Conservation (phyloP, 768 basidiomycete genomes). For the Obba rivulosa region DNA sequence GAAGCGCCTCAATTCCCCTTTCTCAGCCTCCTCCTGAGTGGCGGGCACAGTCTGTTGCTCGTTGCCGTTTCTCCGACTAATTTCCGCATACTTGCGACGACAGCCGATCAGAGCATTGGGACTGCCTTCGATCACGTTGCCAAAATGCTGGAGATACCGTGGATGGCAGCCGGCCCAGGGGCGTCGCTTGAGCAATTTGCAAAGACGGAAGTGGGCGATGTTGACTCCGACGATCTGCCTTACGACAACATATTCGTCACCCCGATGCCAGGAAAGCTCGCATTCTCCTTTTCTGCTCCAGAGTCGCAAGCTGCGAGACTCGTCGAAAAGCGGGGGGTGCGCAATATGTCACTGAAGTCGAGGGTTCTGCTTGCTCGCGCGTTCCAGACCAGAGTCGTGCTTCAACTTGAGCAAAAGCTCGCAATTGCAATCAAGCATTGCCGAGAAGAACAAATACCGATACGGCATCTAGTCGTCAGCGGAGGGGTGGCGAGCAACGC, state of each 20-base stretch:
- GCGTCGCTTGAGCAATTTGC: slow-evolving; percentile 78
- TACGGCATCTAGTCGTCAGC: slow-evolving; percentile 70
- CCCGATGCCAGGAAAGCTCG: slow-evolving; percentile 47
- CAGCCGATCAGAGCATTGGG: slow-evolving; percentile 71
- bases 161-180: slow-evolving; percentile 62
- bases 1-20: slow-evolving; percentile 69
- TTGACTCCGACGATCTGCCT: slow-evolving; percentile 30
- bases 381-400: slow-evolving; percentile 70
- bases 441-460: slow-evolving; percentile 31
- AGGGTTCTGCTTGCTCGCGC: slow-evolving; percentile 53
- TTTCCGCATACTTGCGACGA: slow-evolving; percentile 71
- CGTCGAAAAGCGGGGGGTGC: slow-evolving; percentile 36
- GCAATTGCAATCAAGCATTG: slow-evolving; percentile 46
- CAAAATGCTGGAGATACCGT: slow-evolving; percentile 59
- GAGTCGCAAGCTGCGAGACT: slow-evolving; percentile 64
- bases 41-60: slow-evolving; percentile 90
- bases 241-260: no score
- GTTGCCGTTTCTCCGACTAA: slow-evolving; percentile 53
- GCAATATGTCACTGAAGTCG: slow-evolving; percentile 28
- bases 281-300: slow-evolving; percentile 79
- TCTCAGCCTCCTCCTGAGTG: slow-evolving; percentile 82
- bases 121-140: slow-evolving; percentile 82
- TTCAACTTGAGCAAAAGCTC: slow-evolving; percentile 75
- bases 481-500: slow-evolving; percentile 92
- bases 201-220: slow-evolving; percentile 17